Percentiles rank a stretch among this genome's conserved stretches.
phyloP scores from a whole-genome alignment of 306 rosid species.

The Acacia acuminata region DNA sequence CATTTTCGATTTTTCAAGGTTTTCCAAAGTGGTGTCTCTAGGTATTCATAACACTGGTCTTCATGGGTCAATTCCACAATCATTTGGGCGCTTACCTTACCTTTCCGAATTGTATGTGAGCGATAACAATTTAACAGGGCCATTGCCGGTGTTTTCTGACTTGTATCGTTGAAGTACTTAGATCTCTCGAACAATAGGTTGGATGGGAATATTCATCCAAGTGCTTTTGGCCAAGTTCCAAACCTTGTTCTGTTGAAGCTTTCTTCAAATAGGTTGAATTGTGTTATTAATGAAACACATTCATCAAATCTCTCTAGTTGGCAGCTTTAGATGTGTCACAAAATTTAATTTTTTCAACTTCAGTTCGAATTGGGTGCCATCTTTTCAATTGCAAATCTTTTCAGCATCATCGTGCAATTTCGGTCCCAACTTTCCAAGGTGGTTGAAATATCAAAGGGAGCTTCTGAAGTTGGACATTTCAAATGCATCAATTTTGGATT shows the following conservation, averaged over 20 bases:
- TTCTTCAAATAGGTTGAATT: conserved; percentile 17
- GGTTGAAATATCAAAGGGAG: conserved; percentile 36
- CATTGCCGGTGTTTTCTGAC: not conserved
- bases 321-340: fast-evolving
- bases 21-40: no score
- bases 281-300: conserved; percentile 26
- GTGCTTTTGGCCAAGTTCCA: conserved; percentile 19
- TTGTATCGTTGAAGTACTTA: not conserved
- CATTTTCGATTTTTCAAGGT: no score
- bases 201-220: no score
- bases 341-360: conserved; percentile 32
- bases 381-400: not conserved
- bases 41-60: no score
- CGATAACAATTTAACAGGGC: conserved; percentile 9
- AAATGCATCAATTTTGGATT: conserved; percentile 27
- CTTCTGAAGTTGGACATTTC: not conserved
- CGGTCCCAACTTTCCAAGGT: conserved; percentile 49
- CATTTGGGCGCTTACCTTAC: no score
- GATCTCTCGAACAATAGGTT: not conserved
- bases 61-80: no score
- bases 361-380: conserved; percentile 29
- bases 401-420: conserved; percentile 28
- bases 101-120: not conserved
- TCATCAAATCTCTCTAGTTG: conserved; percentile 24
- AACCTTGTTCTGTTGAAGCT: fast-evolving